These are phyloP conservation scores for Backusella tuberculispora DNA, from an alignment of 192 early-diverging fungal species.

Conservation along the genomic window DNA sequence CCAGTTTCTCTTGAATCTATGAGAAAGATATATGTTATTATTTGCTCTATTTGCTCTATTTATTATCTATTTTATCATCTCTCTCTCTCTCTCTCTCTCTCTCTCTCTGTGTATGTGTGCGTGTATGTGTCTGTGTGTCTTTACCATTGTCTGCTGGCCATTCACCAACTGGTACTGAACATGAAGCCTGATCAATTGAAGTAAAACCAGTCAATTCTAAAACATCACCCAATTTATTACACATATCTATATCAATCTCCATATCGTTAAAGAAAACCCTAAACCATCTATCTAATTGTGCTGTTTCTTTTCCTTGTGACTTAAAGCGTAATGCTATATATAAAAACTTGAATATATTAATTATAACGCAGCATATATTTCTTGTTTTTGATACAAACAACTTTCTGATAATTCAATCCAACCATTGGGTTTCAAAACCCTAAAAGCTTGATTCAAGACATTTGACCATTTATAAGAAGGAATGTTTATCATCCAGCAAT, in stretches of 20 bases:
- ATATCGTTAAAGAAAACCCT: not conserved
- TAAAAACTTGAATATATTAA: not conserved
- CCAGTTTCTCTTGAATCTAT: slow-evolving; percentile 33
- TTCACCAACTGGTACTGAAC: slow-evolving; percentile 35
- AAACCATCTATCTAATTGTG: not conserved
- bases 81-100: no score
- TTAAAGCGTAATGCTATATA: slow-evolving; percentile 2
- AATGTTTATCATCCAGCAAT: slow-evolving; percentile 23
- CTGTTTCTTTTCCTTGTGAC: not conserved
- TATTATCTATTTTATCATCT: no score
- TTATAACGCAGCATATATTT: not conserved
- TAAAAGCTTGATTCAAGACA: slow-evolving; percentile 29
- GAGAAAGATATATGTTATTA: not conserved
- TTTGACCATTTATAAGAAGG: slow-evolving; percentile 25
- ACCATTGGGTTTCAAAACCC: slow-evolving; percentile 36
- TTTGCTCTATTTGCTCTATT: no score
- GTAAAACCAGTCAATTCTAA: slow-evolving; percentile 7
- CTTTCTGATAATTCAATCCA: slow-evolving; percentile 35
- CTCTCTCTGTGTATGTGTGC: not conserved
- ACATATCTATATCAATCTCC: not conserved
- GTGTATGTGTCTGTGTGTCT: no score
- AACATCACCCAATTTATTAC: not conserved
- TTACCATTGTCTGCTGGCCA: slow-evolving; percentile 33
- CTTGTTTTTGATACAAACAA: not conserved
- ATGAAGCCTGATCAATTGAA: not conserved